A percentile compares a stretch with the other conserved stretches of the same genome.
These are phyloP conservation scores for Leccinum pachyderme DNA, from an alignment of 1,284 basidiomycete genomes.

Conservation along the genomic window DNA sequence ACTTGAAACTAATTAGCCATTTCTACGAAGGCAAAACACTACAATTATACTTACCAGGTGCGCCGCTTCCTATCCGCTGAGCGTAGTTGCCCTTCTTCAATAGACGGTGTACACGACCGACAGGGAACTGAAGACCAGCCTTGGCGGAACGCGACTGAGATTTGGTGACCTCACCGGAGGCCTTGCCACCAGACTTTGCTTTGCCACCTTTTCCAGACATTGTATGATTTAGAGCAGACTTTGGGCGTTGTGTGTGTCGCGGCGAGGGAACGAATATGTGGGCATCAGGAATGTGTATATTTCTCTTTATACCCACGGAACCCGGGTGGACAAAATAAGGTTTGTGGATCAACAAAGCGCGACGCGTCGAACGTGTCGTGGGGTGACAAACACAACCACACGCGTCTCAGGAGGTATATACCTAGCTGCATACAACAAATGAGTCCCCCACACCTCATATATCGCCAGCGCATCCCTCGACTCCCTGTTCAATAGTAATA, in stretches of 20 bases:
- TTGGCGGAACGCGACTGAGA: slow-evolving; percentile 79
- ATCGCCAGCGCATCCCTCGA: slow-evolving; percentile 9
- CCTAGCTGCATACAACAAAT: slow-evolving; percentile 9
- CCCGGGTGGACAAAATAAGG: slow-evolving; percentile 25
- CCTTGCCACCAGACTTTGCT: slow-evolving; percentile 52
- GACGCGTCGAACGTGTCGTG: slow-evolving; percentile 23
- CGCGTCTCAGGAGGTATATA: slow-evolving; percentile 31
- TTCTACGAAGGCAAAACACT: slow-evolving; percentile 8
- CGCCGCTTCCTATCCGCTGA: slow-evolving; percentile 61
- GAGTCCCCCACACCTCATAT: background rate
- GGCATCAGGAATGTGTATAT: background rate
- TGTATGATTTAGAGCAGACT: slow-evolving; percentile 10
- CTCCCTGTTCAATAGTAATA: slow-evolving; percentile 40
- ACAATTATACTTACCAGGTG: slow-evolving; percentile 39
- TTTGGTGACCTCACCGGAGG: slow-evolving; percentile 49
- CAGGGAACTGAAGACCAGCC: slow-evolving; percentile 82
- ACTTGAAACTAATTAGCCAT: slow-evolving; percentile 38
- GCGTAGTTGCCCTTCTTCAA: slow-evolving; percentile 76
- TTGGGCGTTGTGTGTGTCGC: slow-evolving; percentile 7
- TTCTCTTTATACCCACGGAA: slow-evolving; percentile 29
- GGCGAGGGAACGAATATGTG: slow-evolving; percentile 8
- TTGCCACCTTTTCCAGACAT: slow-evolving; percentile 63
- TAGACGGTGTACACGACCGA: slow-evolving; percentile 79
- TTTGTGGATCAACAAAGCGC: slow-evolving; percentile 38
- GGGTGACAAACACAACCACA: slow-evolving; percentile 44